Base-by-base conservation (phyloP, 1,284 basidiomycete genomes). In the Austroboletus olivaceoglutinosus region DNA sequence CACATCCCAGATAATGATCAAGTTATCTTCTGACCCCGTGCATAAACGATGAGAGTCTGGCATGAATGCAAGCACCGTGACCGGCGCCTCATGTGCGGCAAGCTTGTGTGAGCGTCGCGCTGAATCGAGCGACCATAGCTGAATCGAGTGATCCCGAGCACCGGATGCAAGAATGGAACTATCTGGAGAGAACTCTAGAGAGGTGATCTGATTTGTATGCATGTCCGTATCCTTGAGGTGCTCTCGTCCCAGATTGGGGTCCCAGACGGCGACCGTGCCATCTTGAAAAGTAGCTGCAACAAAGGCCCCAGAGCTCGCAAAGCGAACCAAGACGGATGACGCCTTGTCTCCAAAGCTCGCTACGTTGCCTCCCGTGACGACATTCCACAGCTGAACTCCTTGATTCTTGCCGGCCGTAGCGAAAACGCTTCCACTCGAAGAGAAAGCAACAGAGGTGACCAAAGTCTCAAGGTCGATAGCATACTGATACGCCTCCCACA, bases 351-450 rank as follows among this genome's bases (percentile, higher is more conserved):
- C 58, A 8, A 60, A 37, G 19, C 55, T 58, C 2, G 55, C 55
- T 0, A 56, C n/a, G 16, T 54, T 56, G 7, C 55, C 52, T 16
- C 56, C 56, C 1, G 52, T 60, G 13, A 52, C 31, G 11, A 42
- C 42, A 22, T 55, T 58, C 58, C 58, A 59, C 7, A 60, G 9
- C 21, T 58, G 58, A 18, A 59, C 45, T 3, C 58, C 58, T 30
- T 58, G 44, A 9, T 50, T 36, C 15, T 8, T 29, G 15, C 57
- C 44, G 5, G 53, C 43, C 7, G 52, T 58, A 2, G 58, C 58
- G 21, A 53, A 15, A 2, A 55, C 25, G 21, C 34, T 44, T 9
- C 49, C 47, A 22, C 21, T 43, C 7, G 59, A 56, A 1, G 58
- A 58, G 44, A 61, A 61, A 21, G 36, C 48, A 9, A 49, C 43